Evolutionary conservation across 2,329 filamentous ascomycete genomes (phyloP).

Genomic region (Talaromyces sp.): DNA sequence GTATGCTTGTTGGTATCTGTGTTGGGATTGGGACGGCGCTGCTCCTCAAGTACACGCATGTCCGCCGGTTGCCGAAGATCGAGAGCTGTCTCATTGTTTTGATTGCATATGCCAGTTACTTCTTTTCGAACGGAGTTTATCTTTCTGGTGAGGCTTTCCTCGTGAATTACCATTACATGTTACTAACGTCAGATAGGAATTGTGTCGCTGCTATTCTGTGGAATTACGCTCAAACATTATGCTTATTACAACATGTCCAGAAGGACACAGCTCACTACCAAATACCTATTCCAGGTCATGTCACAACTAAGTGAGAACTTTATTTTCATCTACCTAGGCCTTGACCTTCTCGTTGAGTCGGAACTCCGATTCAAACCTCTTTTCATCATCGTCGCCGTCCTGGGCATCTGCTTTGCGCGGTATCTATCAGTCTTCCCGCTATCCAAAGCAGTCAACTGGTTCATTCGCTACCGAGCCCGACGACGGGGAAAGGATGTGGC

Average conservation of each 20-base stretch:
- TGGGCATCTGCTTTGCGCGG: constrained; percentile 86
- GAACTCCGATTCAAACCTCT: constrained; percentile 87
- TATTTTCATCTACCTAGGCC: constrained; percentile 96
- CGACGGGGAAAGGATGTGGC: constrained; percentile 70
- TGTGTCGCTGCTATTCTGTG: constrained; percentile 92
- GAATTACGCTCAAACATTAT: constrained; percentile 97
- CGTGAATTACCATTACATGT: neutral
- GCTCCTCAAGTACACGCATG: constrained; percentile 88
- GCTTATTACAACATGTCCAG: constrained; percentile 99
- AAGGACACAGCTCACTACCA: constrained; percentile 93
- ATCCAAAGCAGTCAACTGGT: constrained; percentile 84
- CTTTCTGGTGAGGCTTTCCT: constrained; percentile 72
- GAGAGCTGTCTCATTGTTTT: constrained; percentile 93
- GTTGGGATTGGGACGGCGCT: constrained; percentile 86
- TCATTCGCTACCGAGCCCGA: constrained; percentile 79
- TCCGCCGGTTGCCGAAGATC: constrained; percentile 89
- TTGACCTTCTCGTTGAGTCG: constrained; percentile 90
- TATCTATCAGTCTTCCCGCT: constrained; percentile 95
- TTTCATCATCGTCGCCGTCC: constrained; percentile 86
- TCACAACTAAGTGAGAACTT: constrained; percentile 97
- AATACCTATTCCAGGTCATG: constrained; percentile 93
- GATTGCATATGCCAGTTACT: constrained; percentile 94
- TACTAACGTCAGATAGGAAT: constrained; percentile 62
- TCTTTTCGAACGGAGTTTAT: constrained; percentile 92
- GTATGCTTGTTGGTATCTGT: constrained; percentile 79